Percentiles rank a stretch among this genome's conserved stretches.
These are phyloP conservation scores for Capronia epimyces DNA, from an alignment of 2,329 filamentous ascomycete species.

Conservation along the genomic window DNA sequence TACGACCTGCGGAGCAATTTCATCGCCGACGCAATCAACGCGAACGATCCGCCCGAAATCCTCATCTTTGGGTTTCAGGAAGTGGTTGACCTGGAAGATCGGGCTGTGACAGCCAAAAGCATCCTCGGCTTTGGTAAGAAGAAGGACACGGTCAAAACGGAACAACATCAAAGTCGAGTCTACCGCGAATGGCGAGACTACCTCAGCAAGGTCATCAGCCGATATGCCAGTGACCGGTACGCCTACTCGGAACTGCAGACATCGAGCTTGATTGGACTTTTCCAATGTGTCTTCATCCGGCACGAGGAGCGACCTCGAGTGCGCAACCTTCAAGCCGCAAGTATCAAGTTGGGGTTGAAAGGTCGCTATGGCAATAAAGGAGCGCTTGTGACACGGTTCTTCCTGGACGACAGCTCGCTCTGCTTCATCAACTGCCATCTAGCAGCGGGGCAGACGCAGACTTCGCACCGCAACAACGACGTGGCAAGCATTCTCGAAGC, in stretches of 20 bases:
- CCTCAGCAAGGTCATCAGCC: constrained; percentile 72
- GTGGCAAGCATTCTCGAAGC: constrained; percentile 83
- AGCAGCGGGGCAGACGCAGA: constrained; percentile 86
- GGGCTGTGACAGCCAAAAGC: constrained; percentile 93
- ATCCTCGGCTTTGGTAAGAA: constrained; percentile 76
- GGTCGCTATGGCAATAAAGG: constrained; percentile 96
- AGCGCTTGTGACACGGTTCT: constrained; percentile 83
- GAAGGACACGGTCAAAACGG: constrained; percentile 65
- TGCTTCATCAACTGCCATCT: constrained; percentile 98
- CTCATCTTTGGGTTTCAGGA: constrained; percentile 96
- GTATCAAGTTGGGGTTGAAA: constrained; percentile 94
- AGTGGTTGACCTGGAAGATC: constrained; percentile 95
- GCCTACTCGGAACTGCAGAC: constrained; percentile 83
- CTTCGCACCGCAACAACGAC: constrained; percentile 86
- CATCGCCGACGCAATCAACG: constrained; percentile 70
- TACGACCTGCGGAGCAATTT: constrained; percentile 70
- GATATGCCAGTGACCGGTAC: constrained; percentile 70
- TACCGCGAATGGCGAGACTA: constrained; percentile 97
- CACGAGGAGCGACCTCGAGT: constrained; percentile 70
- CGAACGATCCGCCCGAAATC: constrained; percentile 77
- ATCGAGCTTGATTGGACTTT: constrained; percentile 83
- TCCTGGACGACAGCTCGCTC: constrained; percentile 85
- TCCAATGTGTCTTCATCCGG: constrained; percentile 93
- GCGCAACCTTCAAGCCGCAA: constrained; percentile 67
- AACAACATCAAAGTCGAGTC: constrained; percentile 92